Evolutionary conservation across 768 basidiomycete species (phyloP).

Genomic region (Podaxis carcinomalis): DNA sequence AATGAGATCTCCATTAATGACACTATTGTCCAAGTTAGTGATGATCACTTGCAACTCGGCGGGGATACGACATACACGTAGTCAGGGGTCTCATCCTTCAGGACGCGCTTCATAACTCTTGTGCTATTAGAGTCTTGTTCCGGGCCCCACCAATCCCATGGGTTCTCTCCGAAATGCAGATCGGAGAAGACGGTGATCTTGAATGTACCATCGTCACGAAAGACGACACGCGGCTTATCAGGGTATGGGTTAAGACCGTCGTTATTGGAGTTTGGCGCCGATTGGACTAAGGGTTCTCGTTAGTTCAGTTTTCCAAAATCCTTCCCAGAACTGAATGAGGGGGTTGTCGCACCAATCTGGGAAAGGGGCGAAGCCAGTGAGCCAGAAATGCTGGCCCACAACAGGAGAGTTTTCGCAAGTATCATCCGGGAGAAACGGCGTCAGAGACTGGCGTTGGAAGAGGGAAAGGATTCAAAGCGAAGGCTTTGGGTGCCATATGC

Average conservation of each 20-base stretch:
- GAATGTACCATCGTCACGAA: conserved; percentile 57
- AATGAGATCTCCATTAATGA: conserved; percentile 70
- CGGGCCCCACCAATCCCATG: conserved; percentile 65
- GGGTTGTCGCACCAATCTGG: background rate
- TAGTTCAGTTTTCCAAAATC: no score
- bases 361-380: background rate
- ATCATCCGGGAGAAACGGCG: background rate
- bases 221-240: conserved; percentile 43
- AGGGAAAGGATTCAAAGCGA: background rate
- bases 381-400: background rate
- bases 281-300: background rate
- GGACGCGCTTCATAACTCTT: conserved; percentile 49
- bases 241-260: conserved; percentile 31
- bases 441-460: background rate
- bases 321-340: background rate
- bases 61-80: conserved; percentile 48
- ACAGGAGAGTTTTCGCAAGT: background rate
- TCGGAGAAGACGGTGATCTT: conserved; percentile 74
- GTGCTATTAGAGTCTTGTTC: conserved; percentile 63
- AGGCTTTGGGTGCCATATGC: background rate
- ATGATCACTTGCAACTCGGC: background rate
- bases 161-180: conserved; percentile 73
- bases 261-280: background rate
- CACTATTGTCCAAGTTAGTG: conserved; percentile 30
- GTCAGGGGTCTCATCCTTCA: conserved; percentile 59